phyloP scores from a whole-genome alignment of 495 filamentous ascomycete species.

The Podospora pseudocomata region DNA sequence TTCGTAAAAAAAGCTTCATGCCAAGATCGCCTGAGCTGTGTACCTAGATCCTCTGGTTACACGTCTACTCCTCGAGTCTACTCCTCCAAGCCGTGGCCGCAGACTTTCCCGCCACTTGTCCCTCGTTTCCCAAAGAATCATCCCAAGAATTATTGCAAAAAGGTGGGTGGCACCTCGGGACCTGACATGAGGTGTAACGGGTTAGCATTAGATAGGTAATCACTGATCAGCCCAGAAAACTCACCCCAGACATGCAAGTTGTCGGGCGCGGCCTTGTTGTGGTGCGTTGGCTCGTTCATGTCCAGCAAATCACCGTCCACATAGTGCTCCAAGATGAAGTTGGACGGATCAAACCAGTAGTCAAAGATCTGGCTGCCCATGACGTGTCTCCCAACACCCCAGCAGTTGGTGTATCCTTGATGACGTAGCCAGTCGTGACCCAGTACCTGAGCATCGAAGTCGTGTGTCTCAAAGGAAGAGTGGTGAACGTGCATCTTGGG shows the following conservation, averaged over 20 bases:
- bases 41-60: not conserved
- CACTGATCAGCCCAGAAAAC: conserved; percentile 10
- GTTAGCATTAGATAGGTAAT: not conserved
- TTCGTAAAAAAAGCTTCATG: not conserved
- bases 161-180: conserved; percentile 13
- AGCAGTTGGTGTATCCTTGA: conserved; percentile 63
- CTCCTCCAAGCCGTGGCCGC: not conserved
- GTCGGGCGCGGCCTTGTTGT: conserved; percentile 39
- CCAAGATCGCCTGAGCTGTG: not conserved
- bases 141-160: not conserved
- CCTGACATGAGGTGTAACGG: not conserved
- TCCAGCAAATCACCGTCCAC: conserved; percentile 69
- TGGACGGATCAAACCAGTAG: conserved; percentile 66
- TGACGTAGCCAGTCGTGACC: conserved; percentile 67
- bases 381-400: conserved; percentile 70
- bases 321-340: conserved; percentile 62
- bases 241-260: conserved; percentile 51
- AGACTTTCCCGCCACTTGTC: not conserved
- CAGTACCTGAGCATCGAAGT: conserved; percentile 70
- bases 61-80: not conserved
- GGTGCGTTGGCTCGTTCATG: conserved; percentile 52
- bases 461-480: conserved; percentile 68
- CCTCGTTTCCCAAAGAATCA: not conserved
- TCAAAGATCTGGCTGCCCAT: conserved; percentile 66
- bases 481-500: conserved; percentile 64